A percentile compares a stretch with the other conserved stretches of the same genome.
These are phyloP conservation scores for Hyaloperonospora brassicae DNA, from an alignment of 352 stramenopile genomes.

Conservation along the genomic window DNA sequence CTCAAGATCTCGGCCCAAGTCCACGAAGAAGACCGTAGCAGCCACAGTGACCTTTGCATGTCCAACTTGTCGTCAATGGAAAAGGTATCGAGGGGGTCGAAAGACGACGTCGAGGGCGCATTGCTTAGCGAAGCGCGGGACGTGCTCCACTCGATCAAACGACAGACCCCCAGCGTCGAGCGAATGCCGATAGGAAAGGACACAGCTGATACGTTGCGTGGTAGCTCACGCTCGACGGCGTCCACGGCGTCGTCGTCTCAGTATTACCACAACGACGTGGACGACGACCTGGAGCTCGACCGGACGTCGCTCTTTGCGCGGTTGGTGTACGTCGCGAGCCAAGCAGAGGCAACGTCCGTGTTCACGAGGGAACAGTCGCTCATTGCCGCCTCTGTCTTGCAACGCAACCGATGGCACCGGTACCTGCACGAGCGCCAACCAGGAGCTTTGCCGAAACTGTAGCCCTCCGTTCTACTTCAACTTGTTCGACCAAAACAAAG, in stretches of 20 bases:
- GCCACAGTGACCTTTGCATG: conserved; percentile 13
- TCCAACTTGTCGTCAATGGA: conserved; percentile 31
- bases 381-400: conserved; percentile 26
- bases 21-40: conserved; percentile 15
- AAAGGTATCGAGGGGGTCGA: conserved; percentile 19
- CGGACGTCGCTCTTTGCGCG: conserved; percentile 31
- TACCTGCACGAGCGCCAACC: not conserved
- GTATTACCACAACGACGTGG: conserved; percentile 16
- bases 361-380: conserved; percentile 34
- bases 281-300: conserved; percentile 21
- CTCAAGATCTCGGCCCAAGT: conserved; percentile 28
- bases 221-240: conserved; percentile 24
- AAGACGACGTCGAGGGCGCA: conserved; percentile 26
- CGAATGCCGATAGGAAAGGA: conserved; percentile 23
- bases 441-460: too few relatives aligned
- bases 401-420: conserved; percentile 8
- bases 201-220: conserved; percentile 15
- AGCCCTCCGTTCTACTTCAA: too few relatives aligned
- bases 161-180: conserved; percentile 21
- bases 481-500: too few relatives aligned
- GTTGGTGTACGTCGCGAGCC: conserved; percentile 30
- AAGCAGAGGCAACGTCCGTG: conserved; percentile 37
- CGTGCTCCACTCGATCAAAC: conserved; percentile 29
- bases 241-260: conserved; percentile 26
- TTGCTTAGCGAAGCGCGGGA: conserved; percentile 21